Base-by-base conservation (phyloP, 1,284 basidiomycete species). In the Trichosporon inkin region DNA sequence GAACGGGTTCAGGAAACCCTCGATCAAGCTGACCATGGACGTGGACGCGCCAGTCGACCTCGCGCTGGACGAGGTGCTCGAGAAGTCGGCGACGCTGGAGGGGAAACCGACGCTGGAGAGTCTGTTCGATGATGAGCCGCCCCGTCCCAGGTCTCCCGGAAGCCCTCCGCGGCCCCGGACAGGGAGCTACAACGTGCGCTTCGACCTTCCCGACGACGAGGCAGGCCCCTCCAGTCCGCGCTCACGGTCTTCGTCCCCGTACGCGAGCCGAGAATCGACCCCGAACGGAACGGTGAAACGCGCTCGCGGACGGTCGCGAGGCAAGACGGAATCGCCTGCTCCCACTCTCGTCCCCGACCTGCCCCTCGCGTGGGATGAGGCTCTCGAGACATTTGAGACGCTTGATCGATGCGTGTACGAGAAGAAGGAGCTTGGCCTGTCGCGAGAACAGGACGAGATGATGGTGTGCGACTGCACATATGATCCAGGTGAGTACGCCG, bases 391-490 rank as follows among this genome's bases (percentile, higher is more conserved):
- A 6, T 99, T 94, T 71, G 80, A 79, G 62, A 84, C 88, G 75
- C 85, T 98, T 69, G 69, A 79, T 57, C 84, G 82, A 68, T 97
- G 94, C 73, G 86, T 86, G 68, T 97, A 98, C 75, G 90, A 95
- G 80, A 88, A 88, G 77, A 88, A 88, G 73, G 84, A 87, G 40
- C 81, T 99, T 57, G 96, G 96, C 11, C 84, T 86, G 68, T 91
- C 89, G 51, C 86, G 88, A 72, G 92, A 94, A 77, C 85, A 88
- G 60, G 84, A 90, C 70, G 93, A 97, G 80, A 88, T 90, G 78
- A 92, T 92, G 88, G 86, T 87, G 41, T 97, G 93, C 81, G 93
- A 66, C 74, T 97, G 93, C 79, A 79, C 80, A 58, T 92, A 86
- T 76, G 85, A 88, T 62, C 84, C 83, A 74, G 87, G 92, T 95